Evolutionary conservation across 2,329 filamentous ascomycete genomes (phyloP), one percentile per base, ranked within the genome.

Genomic region (Ambrosiella xylebori): DNA sequence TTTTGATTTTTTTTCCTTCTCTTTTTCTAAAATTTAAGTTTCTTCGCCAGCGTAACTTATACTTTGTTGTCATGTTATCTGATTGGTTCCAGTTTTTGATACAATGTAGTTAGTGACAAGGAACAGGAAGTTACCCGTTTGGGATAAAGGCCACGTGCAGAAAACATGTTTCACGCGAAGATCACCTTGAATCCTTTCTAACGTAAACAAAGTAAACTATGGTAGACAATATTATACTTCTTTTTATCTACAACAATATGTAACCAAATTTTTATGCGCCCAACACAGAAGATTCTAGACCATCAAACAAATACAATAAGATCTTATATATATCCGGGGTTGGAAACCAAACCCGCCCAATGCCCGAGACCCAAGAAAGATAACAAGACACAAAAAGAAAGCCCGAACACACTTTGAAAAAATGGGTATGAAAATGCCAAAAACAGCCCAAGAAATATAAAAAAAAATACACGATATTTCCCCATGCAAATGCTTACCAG

Each of bases 201-300:
- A 2, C 27, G 4, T 5, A 27, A 27, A 4, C 27, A 27, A 27
- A 3, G 3, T 27, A 27, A 36, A 27, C 38, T 8, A 36, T 47
- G 12, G 11, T 27, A 37, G 15, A 47, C 11, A n/a, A 56, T 7
- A 36, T 19, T n/a, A 47, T 36, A 45, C 12, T 19, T 19, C 19
- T 12, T n/a, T 36, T 47, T 7, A 49, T 35, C 41, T 3, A 27
- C 5, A 47, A n/a, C 9, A 36, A 47, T 37, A 49, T 36, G 9
- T n/a, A 49, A 17, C 9, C 40, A 44, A 37, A 36, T 17, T 56
- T 56, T 56, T 56, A 35, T 56, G 40, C 54, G 54, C 54, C 54
- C 9, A 54, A 47, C n/a, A 47, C 35, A 19, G 11, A 13, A 39
- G 19, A 53, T 53, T 27, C 36, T 15, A 39, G 39, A 54, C 37